These are phyloP conservation scores for Ceratocystis ficicola DNA, from an alignment of 2,329 filamentous ascomycete species.

Conservation along the genomic window DNA sequence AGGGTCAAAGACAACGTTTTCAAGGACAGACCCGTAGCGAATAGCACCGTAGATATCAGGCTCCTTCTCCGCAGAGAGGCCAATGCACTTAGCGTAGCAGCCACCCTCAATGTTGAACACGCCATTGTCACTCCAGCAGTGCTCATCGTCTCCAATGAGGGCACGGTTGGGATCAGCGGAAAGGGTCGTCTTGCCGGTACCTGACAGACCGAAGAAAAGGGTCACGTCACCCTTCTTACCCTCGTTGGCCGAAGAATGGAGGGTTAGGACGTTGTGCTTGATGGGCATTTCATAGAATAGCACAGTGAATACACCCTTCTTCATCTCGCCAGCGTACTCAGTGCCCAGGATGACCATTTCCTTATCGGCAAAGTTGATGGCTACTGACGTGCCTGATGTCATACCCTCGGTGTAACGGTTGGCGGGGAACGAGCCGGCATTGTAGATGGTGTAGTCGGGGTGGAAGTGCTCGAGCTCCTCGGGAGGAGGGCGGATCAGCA, in stretches of 20 bases:
- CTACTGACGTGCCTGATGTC: constrained; percentile 95
- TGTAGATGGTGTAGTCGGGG: constrained; percentile 99
- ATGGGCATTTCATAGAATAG: constrained; percentile 99
- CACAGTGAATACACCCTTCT: constrained; percentile 97
- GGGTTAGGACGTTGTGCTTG: constrained; percentile 96
- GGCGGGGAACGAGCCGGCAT: constrained; percentile 93
- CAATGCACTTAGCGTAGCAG: constrained; percentile 98
- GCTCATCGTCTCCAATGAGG: constrained; percentile 96
- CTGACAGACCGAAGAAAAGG: constrained; percentile 97
- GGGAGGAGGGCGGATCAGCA: constrained; percentile 87
- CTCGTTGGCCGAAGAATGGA: constrained; percentile 98
- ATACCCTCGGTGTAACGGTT: constrained; percentile 97
- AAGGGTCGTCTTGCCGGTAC: constrained; percentile 96
- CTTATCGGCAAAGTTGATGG: constrained; percentile 98
- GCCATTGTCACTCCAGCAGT: constrained; percentile 95
- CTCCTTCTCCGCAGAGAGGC: constrained; percentile 95
- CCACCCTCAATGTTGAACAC: constrained; percentile 99
- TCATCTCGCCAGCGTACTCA: constrained; percentile 96
- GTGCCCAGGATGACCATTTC: constrained; percentile 99
- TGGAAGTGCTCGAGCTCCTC: constrained; percentile 96
- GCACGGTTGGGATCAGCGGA: constrained; percentile 94
- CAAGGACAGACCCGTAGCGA: constrained; percentile 89
- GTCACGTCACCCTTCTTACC: constrained; percentile 89
- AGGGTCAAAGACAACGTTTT: constrained; percentile 97
- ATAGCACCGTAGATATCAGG: constrained; percentile 96